Conservation (phyloP, 371 early-diverging fungal genomes). For the Coemansia sp. region DNA sequence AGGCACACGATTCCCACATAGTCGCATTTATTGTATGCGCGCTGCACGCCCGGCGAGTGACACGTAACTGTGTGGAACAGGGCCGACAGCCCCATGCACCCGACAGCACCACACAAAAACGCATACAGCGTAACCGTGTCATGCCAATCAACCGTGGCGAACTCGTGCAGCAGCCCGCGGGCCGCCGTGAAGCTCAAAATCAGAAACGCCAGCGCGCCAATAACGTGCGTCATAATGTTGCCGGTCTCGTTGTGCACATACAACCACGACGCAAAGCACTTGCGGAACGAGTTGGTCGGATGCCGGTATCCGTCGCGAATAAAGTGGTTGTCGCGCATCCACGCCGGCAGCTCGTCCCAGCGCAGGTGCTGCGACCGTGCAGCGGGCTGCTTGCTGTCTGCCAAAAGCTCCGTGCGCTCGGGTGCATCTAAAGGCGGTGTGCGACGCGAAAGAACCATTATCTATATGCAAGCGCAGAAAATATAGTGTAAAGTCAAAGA, state of each 20-base stretch:
- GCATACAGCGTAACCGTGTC: slow-evolving; percentile 67
- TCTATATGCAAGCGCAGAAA: background rate
- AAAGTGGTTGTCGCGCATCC: slow-evolving; percentile 73
- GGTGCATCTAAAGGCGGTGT: background rate
- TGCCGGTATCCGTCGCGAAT: slow-evolving; percentile 78
- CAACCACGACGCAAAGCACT: slow-evolving; percentile 70
- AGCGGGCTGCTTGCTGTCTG: background rate
- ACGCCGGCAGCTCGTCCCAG: slow-evolving; percentile 64
- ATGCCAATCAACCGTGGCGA: slow-evolving; percentile 55
- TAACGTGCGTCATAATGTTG: slow-evolving; percentile 83
- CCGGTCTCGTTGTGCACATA: slow-evolving; percentile 90
- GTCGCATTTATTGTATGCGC: slow-evolving; percentile 80
- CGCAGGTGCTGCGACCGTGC: slow-evolving; percentile 17
- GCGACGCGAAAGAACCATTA: background rate
- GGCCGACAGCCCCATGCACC: slow-evolving; percentile 78
- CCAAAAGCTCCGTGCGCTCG: background rate
- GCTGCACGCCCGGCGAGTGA: slow-evolving; percentile 73
- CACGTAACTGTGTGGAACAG: slow-evolving; percentile 84
- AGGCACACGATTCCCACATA: slow-evolving; percentile 88
- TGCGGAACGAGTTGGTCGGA: slow-evolving; percentile 68
- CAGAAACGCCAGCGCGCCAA: slow-evolving; percentile 71
- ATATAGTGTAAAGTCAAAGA: background rate
- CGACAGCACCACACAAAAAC: slow-evolving; percentile 69
- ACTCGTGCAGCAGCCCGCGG: slow-evolving; percentile 51
- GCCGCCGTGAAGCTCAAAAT: slow-evolving; percentile 55